Percentiles rank a stretch among this genome's conserved stretches.
These are phyloP conservation scores for rapeseed (Brassica napus) DNA, from an alignment of 345 rosid genomes.

Conservation along the genomic window DNA sequence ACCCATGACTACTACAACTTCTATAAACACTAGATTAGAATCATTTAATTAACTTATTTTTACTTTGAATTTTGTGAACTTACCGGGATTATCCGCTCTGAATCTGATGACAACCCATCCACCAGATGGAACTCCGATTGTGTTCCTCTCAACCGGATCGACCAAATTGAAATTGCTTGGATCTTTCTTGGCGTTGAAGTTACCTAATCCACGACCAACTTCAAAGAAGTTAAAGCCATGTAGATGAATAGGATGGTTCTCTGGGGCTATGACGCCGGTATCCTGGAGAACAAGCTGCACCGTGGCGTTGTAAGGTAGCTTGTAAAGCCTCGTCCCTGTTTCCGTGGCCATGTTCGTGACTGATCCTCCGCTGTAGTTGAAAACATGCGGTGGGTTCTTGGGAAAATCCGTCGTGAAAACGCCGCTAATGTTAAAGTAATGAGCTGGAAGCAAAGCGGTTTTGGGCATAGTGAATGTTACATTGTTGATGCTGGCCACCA, in stretches of 20 bases:
- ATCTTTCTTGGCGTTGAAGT: slow-evolving; percentile 62
- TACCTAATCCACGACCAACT: slow-evolving; percentile 76
- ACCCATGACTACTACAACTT: not conserved
- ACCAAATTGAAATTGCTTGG: slow-evolving; percentile 69
- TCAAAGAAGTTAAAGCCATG: slow-evolving; percentile 89
- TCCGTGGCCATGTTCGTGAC: slow-evolving; percentile 59
- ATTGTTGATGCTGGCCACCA: slow-evolving; percentile 77
- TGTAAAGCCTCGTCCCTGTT: slow-evolving; percentile 64
- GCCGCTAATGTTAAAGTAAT: slow-evolving; percentile 70
- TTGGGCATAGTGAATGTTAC: slow-evolving; percentile 85
- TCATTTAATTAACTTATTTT: not conserved
- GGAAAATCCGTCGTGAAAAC: slow-evolving; percentile 93
- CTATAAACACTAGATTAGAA: not conserved
- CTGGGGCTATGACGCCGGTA: slow-evolving; percentile 72
- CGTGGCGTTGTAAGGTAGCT: slow-evolving; percentile 64
- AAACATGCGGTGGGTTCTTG: slow-evolving; percentile 56
- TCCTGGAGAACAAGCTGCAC: slow-evolving; percentile 88
- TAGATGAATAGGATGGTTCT: slow-evolving; percentile 87
- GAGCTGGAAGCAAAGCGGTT: slow-evolving; percentile 75
- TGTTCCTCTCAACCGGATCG: slow-evolving; percentile 96
- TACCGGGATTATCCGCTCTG: slow-evolving; percentile 93
- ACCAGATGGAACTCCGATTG: slow-evolving; percentile 85
- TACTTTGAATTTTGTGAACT: not conserved
- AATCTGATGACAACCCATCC: slow-evolving; percentile 94
- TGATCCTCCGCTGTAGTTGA: slow-evolving; percentile 65